A percentile compares a stretch with the other conserved stretches of the same genome.
These are phyloP conservation scores for Pinus albicaulis DNA, from an alignment of 75 land plant genomes.

Conservation along the genomic window DNA sequence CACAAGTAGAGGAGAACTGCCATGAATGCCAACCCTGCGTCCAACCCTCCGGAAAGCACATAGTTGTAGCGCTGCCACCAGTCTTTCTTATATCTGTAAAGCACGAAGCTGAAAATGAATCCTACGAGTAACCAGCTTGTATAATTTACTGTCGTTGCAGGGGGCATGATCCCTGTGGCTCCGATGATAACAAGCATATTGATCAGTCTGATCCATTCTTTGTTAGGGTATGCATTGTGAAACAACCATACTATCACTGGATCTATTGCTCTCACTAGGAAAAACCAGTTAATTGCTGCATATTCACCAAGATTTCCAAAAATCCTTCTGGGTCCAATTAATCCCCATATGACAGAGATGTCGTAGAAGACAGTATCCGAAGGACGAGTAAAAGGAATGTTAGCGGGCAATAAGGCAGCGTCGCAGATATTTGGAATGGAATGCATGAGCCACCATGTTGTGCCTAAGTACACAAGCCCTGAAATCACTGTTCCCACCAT, in stretches of 20 bases:
- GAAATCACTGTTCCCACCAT: slow-evolving; percentile 67
- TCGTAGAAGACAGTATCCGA: slow-evolving; percentile 64
- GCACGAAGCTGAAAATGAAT: too few species aligned
- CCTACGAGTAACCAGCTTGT: slow-evolving; percentile 61
- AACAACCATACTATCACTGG: slow-evolving; percentile 41
- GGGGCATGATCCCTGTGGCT: slow-evolving; percentile 75
- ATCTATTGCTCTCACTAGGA: slow-evolving; percentile 68
- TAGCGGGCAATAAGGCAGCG: slow-evolving; percentile 27
- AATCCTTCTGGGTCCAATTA: slow-evolving; percentile 75
- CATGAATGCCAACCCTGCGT: slow-evolving; percentile 95
- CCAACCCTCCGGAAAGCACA: slow-evolving; percentile 17
- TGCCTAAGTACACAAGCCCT: slow-evolving; percentile 50
- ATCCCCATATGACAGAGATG: slow-evolving; percentile 36
- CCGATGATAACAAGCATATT: slow-evolving; percentile 81
- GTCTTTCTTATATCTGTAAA: too few species aligned
- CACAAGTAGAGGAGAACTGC: slow-evolving; percentile 57
- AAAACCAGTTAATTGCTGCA: slow-evolving; percentile 6
- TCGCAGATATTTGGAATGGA: slow-evolving; percentile 67
- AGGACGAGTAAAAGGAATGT: slow-evolving; percentile 89
- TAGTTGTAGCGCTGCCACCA: too few species aligned
- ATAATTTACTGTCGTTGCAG: slow-evolving; percentile 85
- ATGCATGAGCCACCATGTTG: slow-evolving; percentile 3
- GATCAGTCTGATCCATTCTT: slow-evolving; percentile 4
- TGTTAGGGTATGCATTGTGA: too few species aligned
- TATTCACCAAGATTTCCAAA: slow-evolving; percentile 33